Percentiles rank a stretch among this genome's conserved stretches.
Evolutionary conservation across 1,284 basidiomycete genomes (phyloP).

Genomic region (Ustilago bromivora): DNA sequence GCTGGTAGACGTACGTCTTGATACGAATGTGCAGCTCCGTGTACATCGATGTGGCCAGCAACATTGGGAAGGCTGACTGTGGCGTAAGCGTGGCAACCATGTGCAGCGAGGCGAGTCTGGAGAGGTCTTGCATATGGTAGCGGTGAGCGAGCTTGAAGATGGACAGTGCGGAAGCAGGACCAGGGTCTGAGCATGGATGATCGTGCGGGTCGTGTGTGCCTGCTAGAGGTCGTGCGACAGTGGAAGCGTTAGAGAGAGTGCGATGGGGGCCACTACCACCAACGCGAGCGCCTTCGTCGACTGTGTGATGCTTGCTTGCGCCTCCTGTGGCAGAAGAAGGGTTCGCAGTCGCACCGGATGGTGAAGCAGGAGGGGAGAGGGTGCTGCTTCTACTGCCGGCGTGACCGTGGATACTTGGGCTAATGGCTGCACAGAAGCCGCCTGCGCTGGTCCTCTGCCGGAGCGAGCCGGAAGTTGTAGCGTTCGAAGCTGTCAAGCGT

Average conservation of each 20-base stretch:
- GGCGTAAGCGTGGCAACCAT: constrained; percentile 81
- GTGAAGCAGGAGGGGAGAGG: constrained; percentile 26
- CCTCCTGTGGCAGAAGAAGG: constrained; percentile 1
- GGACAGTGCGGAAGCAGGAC: constrained; percentile 74
- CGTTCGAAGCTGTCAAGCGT: constrained; percentile 4
- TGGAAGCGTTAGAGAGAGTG: constrained; percentile 14
- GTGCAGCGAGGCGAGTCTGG: constrained; percentile 78
- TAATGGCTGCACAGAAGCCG: constrained; percentile 3
- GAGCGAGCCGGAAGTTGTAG: constrained; percentile 35
- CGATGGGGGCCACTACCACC: constrained; percentile 7
- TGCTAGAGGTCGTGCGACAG: neutral
- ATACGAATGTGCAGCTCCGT: constrained; percentile 58
- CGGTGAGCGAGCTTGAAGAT: constrained; percentile 85
- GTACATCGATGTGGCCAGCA: constrained; percentile 73
- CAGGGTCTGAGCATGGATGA: constrained; percentile 77
- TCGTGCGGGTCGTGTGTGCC: constrained; percentile 76
- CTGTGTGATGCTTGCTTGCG: constrained; percentile 16
- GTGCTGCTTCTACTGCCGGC: constrained; percentile 9
- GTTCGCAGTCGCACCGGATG: neutral
- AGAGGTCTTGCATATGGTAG: constrained; percentile 78
- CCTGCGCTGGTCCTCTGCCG: constrained; percentile 29
- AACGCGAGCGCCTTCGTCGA: constrained; percentile 7
- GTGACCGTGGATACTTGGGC: neutral
- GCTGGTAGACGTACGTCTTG: constrained; percentile 62
- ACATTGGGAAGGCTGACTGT: constrained; percentile 77